Conservation (phyloP, 2,329 filamentous ascomycete genomes). For the Monilinia aucupariae region DNA sequence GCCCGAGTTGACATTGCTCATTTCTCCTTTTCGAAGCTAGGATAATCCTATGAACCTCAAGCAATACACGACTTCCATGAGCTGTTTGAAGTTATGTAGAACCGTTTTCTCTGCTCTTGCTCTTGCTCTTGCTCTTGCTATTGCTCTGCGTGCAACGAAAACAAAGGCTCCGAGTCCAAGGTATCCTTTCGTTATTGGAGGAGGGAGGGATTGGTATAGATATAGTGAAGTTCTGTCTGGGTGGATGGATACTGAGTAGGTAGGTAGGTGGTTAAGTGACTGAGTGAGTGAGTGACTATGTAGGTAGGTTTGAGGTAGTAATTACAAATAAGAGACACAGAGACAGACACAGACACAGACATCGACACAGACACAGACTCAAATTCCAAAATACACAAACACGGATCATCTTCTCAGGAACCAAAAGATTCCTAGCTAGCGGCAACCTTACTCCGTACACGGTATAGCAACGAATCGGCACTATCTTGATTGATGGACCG, state of each 20-base stretch:
- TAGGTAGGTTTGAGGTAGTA: background rate
- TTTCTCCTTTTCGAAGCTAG: conserved; percentile 21
- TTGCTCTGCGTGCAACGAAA: conserved; percentile 10
- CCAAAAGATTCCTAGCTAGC: too few relatives aligned
- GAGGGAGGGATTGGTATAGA: background rate
- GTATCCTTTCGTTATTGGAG: background rate
- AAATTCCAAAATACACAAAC: too few relatives aligned
- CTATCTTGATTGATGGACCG: too few relatives aligned
- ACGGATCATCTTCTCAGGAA: too few relatives aligned
- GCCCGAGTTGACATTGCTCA: conserved; percentile 25
- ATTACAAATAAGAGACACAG: background rate
- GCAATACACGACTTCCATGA: conserved; percentile 14
- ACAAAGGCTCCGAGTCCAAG: background rate
- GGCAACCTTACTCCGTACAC: too few relatives aligned
- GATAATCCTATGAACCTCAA: conserved; percentile 11
- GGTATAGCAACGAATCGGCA: too few relatives aligned
- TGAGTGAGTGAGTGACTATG: background rate
- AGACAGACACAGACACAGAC: too few relatives aligned
- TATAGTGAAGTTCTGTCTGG: background rate
- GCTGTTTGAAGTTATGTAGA: conserved; percentile 6
- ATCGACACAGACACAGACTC: too few relatives aligned
- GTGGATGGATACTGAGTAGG: too few relatives aligned
- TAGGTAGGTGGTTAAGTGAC: too few relatives aligned
- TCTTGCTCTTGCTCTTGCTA: too few relatives aligned
- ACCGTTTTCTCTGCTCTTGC: background rate